These are phyloP conservation scores for Dictyostelium discoideum DNA, from an alignment of 78 protist genomes.

Conservation along the genomic window DNA sequence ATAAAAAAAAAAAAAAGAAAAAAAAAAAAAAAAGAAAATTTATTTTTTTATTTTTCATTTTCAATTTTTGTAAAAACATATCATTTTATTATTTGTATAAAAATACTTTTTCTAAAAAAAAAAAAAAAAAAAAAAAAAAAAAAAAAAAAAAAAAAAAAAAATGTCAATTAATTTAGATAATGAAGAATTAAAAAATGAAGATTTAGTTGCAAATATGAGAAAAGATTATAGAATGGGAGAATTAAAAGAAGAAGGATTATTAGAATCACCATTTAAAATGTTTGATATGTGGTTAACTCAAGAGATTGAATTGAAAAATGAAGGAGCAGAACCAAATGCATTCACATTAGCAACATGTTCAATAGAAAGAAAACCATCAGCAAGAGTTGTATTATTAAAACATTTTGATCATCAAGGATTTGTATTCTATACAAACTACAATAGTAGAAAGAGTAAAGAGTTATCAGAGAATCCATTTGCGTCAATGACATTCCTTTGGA, in stretches of 20 bases:
- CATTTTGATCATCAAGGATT: constrained; percentile 71
- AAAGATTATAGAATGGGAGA: constrained; percentile 54
- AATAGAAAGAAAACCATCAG: constrained; percentile 65
- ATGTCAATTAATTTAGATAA: not conserved
- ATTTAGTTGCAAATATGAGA: constrained; percentile 24
- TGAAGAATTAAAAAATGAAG: not conserved
- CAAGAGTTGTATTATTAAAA: constrained; percentile 69
- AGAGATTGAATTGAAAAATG: constrained; percentile 26
- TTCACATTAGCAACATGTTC: constrained; percentile 31
- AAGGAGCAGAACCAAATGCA: constrained; percentile 61
- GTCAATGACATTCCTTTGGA: constrained; percentile 67
- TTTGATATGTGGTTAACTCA: constrained; percentile 53
- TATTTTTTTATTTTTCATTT: not conserved
- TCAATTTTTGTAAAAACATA: not conserved
- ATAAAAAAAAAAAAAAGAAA: too few relatives aligned
- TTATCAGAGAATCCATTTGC: constrained; percentile 72
- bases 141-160: not conserved
- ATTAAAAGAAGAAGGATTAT: constrained; percentile 18
- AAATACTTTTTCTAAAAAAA: not conserved
- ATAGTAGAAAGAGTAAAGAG: constrained; percentile 66
- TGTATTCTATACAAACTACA: constrained; percentile 78
- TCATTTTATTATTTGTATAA: not conserved
- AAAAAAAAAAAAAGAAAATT: too few relatives aligned
- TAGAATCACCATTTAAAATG: constrained; percentile 40
- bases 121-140: not conserved